A percentile compares a stretch with the other conserved stretches of the same genome.
Conservation (phyloP, 129 eudicot species). For the Escallonia herrerae region DNA sequence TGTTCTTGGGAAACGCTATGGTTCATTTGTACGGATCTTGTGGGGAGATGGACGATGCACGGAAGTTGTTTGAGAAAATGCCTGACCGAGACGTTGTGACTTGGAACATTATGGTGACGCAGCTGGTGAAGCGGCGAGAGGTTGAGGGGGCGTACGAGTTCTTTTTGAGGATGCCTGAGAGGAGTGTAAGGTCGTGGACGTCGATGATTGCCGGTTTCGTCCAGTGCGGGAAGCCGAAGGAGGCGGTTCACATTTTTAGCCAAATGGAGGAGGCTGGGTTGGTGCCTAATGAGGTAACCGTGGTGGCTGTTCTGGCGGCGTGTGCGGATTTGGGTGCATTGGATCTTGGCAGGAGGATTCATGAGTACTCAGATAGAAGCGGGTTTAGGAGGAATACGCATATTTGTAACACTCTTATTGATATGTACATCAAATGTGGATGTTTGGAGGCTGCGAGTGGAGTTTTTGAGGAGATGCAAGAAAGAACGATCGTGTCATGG, state of each 20-base stretch:
- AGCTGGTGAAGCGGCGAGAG: neutral
- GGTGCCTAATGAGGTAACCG: neutral
- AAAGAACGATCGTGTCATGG: slow-evolving; percentile 1
- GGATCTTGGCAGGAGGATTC: slow-evolving; percentile 2
- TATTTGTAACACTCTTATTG: neutral
- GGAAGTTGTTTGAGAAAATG: neutral
- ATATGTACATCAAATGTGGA: slow-evolving; percentile 5
- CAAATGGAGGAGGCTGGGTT: slow-evolving; percentile 1
- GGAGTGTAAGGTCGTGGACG: slow-evolving; percentile 3
- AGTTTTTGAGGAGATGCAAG: neutral
- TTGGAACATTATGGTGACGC: slow-evolving; percentile 1
- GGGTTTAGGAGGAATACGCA: neutral
- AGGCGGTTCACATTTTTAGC: neutral
- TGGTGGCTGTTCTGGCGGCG: neutral
- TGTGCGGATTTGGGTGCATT: slow-evolving; percentile 1
- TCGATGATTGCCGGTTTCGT: slow-evolving; percentile 1
- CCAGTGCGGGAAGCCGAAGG: neutral
- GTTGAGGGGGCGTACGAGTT: neutral
- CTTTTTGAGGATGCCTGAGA: neutral
- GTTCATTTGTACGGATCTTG: slow-evolving; percentile 1
- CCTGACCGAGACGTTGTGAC: neutral
- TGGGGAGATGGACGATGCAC: neutral
- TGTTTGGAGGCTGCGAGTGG: neutral
- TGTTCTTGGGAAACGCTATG: neutral
- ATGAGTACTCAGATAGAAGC: neutral